Percentiles rank a stretch among this genome's conserved stretches.
Evolutionary conservation across 1,284 basidiomycete species (phyloP).

Genomic region (Fomitopsis pinicola): DNA sequence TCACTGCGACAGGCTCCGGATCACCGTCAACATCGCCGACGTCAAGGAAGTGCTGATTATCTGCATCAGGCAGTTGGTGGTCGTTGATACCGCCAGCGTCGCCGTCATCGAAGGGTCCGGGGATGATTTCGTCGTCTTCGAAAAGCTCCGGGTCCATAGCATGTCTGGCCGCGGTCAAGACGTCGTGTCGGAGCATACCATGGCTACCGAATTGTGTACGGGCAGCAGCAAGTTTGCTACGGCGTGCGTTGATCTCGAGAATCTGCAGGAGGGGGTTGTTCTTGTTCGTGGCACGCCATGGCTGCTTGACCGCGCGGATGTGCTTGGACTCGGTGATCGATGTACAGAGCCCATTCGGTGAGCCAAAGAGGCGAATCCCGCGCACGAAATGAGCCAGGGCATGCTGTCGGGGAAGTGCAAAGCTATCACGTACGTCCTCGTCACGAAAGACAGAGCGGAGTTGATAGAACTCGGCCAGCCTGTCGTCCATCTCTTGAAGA

Average conservation of each 20-base stretch:
- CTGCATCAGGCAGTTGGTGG: background rate
- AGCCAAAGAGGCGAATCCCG: conserved; percentile 15
- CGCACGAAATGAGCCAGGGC: conserved; percentile 11
- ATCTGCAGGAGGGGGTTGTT: conserved; percentile 16
- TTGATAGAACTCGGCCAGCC: background rate
- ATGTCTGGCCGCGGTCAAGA: background rate
- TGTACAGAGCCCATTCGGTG: conserved; percentile 19
- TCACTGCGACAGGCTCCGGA: background rate
- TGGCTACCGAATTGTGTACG: conserved; percentile 6
- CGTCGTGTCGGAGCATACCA: conserved; percentile 7
- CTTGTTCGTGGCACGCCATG: conserved; percentile 15
- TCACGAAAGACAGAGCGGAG: background rate
- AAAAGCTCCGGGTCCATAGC: background rate
- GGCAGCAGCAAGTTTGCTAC: conserved; percentile 11
- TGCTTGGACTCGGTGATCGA: conserved; percentile 21
- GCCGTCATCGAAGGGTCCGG: background rate
- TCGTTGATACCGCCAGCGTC: background rate
- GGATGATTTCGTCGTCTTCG: background rate
- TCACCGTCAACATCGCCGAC: background rate
- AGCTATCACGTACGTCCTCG: conserved; percentile 8
- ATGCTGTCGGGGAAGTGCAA: conserved; percentile 18
- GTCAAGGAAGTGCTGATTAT: background rate
- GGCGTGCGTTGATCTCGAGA: conserved; percentile 8
- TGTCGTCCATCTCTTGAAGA: conserved; percentile 14
- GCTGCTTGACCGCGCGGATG: conserved; percentile 18